Evolutionary conservation across 139 green algal species (phyloP).

Genomic region (Ettlia oleoabundans): DNA sequence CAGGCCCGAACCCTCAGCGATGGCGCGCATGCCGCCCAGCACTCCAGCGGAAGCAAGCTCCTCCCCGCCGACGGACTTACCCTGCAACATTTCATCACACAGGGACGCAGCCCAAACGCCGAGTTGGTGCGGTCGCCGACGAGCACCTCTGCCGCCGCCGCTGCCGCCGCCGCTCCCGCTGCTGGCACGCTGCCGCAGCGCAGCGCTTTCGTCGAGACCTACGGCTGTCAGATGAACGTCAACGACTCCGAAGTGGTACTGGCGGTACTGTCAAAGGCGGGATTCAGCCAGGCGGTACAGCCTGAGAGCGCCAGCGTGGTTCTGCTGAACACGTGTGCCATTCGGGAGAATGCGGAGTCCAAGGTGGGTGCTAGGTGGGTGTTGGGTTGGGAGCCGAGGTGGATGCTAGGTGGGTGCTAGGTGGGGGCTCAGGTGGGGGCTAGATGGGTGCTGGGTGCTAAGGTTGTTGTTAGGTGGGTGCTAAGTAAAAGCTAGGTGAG

Average conservation of each 20-base stretch:
- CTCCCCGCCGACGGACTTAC: slow-evolving; percentile 25
- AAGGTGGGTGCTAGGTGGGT: too few species aligned
- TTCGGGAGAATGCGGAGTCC: slow-evolving; percentile 85
- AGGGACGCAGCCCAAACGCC: background rate
- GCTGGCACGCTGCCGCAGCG: background rate
- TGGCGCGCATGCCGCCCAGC: background rate
- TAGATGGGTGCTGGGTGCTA: too few species aligned
- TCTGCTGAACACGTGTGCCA: slow-evolving; percentile 95
- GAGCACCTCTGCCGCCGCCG: background rate
- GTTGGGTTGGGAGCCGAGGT: too few species aligned
- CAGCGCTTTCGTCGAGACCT: slow-evolving; percentile 73
- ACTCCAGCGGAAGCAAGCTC: background rate
- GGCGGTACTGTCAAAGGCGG: slow-evolving; percentile 63
- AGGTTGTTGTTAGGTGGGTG: too few species aligned
- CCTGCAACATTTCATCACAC: slow-evolving; percentile 7
- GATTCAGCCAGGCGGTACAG: slow-evolving; percentile 50
- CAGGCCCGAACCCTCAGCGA: background rate
- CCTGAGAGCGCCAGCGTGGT: slow-evolving; percentile 67
- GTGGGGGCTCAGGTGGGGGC: too few species aligned
- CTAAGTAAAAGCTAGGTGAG: too few species aligned
- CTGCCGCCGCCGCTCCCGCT: background rate
- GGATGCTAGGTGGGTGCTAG: too few species aligned
- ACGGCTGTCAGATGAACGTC: slow-evolving; percentile 91
- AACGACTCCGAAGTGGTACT: slow-evolving; percentile 81
- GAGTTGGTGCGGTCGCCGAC: too few species aligned